A percentile compares a stretch with the other conserved stretches of the same genome.
Evolutionary conservation across 2,329 filamentous ascomycete species (phyloP).

Genomic region (Trichoderma atrobrunneum): DNA sequence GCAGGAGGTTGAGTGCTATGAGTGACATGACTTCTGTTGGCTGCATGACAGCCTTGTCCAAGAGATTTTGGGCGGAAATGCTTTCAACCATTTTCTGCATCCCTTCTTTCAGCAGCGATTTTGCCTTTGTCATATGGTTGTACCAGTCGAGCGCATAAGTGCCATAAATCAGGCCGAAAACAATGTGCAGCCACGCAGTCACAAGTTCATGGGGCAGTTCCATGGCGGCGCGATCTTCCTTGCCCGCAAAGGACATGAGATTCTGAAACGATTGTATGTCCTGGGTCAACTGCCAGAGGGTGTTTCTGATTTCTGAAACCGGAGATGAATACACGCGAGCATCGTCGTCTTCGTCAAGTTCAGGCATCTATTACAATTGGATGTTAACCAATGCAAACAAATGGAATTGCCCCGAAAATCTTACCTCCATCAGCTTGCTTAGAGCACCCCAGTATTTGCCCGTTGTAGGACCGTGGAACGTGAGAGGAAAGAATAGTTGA

Average conservation of each 20-base stretch:
- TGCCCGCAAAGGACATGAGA: conserved; percentile 29
- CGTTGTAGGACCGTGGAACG: conserved; percentile 37
- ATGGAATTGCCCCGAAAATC: conserved; percentile 6
- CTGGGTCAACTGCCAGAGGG: conserved; percentile 26
- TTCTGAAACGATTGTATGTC: conserved; percentile 31
- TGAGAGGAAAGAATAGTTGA: conserved; percentile 41
- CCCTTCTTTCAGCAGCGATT: conserved; percentile 33
- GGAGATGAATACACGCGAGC: background rate
- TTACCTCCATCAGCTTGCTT: conserved; percentile 30
- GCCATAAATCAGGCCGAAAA: conserved; percentile 37
- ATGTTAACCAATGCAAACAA: background rate
- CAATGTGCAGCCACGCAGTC: conserved; percentile 42
- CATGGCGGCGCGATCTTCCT: conserved; percentile 30
- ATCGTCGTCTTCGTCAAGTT: conserved; percentile 9
- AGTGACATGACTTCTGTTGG: conserved; percentile 45
- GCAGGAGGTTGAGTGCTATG: conserved; percentile 38
- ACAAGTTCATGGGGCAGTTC: conserved; percentile 37
- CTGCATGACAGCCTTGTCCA: conserved; percentile 38
- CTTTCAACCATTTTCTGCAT: conserved; percentile 38
- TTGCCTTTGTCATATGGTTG: conserved; percentile 32
- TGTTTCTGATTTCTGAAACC: conserved; percentile 19
- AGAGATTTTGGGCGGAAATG: conserved; percentile 32
- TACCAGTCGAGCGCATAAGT: conserved; percentile 27
- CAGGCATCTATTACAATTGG: conserved; percentile 16
- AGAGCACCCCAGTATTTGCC: conserved; percentile 46